Conservation (phyloP, 2,329 filamentous ascomycete species). For the Aspergillus pseudotamarii region DNA sequence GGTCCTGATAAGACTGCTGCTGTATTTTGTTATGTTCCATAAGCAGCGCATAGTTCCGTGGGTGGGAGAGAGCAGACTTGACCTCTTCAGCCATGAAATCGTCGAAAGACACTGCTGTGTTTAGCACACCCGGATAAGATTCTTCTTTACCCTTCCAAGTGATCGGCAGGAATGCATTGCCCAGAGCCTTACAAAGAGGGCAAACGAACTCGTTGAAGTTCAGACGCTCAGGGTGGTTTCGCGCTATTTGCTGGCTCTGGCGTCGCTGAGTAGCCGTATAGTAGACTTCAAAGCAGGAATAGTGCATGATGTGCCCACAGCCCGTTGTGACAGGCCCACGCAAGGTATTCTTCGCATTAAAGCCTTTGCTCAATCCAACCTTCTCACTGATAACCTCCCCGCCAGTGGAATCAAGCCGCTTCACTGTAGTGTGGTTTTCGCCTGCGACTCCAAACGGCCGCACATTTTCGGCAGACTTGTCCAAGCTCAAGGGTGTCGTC, state of each 20-base stretch:
- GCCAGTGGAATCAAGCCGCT: constrained; percentile 74
- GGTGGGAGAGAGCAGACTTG: constrained; percentile 48
- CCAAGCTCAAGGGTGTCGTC: constrained; percentile 77
- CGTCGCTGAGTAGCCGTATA: constrained; percentile 79
- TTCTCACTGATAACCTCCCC: constrained; percentile 72
- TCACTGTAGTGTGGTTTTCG: constrained; percentile 77
- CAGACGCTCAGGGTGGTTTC: constrained; percentile 86
- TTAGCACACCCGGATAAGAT: constrained; percentile 73
- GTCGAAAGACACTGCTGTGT: constrained; percentile 63
- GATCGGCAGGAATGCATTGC: constrained; percentile 91
- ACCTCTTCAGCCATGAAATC: constrained; percentile 69
- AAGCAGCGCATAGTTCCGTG: constrained; percentile 51
- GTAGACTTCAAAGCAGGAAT: constrained; percentile 90
- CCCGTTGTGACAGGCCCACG: constrained; percentile 83
- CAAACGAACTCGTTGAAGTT: constrained; percentile 88
- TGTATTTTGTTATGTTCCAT: constrained; percentile 39
- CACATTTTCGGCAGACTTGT: constrained; percentile 78
- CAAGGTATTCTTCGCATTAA: constrained; percentile 67
- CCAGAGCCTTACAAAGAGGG: constrained; percentile 92
- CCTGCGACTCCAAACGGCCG: constrained; percentile 89
- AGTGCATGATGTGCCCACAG: constrained; percentile 99
- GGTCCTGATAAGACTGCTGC: constrained; percentile 46
- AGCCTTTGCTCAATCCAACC: constrained; percentile 86
- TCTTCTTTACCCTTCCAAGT: constrained; percentile 94
- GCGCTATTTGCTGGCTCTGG: constrained; percentile 88